Evolutionary conservation across 768 basidiomycete genomes (phyloP).

Genomic region (Hypsizygus marmoreus): DNA sequence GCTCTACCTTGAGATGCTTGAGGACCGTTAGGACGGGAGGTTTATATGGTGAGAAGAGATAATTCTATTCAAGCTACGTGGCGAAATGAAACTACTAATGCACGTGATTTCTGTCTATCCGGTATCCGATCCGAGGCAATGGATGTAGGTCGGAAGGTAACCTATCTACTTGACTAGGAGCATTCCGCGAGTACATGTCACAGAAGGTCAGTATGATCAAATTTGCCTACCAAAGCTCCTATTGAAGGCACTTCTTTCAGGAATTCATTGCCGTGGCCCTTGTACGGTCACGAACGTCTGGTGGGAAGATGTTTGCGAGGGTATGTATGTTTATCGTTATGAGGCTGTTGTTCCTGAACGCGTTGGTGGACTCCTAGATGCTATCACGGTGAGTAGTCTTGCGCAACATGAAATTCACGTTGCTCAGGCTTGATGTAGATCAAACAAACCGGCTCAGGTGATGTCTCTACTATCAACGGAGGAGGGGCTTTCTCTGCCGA

Average conservation of each 20-base stretch:
- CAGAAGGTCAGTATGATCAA: background rate
- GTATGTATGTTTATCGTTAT: slow-evolving; percentile 9
- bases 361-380: slow-evolving; percentile 11
- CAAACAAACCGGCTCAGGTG: slow-evolving; percentile 28
- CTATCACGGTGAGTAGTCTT: slow-evolving; percentile 19
- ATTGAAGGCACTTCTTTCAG: too few relatives aligned
- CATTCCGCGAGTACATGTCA: too few relatives aligned
- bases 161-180: too few relatives aligned
- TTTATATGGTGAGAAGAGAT: too few relatives aligned
- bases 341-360: background rate
- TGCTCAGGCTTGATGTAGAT: slow-evolving; percentile 11
- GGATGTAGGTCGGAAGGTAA: too few relatives aligned
- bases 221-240: too few relatives aligned
- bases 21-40: too few relatives aligned
- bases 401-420: background rate
- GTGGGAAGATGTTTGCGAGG: slow-evolving; percentile 34
- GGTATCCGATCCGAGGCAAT: too few relatives aligned
- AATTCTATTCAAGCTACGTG: too few relatives aligned
- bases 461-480: slow-evolving; percentile 27
- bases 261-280: slow-evolving; percentile 30
- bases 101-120: too few relatives aligned
- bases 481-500: slow-evolving; percentile 27
- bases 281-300: slow-evolving; percentile 32
- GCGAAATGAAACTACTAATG: too few relatives aligned
- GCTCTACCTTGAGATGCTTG: too few relatives aligned